Conservation (phyloP, 2,329 filamentous ascomycete genomes). For the Exophiala aquamarina region DNA sequence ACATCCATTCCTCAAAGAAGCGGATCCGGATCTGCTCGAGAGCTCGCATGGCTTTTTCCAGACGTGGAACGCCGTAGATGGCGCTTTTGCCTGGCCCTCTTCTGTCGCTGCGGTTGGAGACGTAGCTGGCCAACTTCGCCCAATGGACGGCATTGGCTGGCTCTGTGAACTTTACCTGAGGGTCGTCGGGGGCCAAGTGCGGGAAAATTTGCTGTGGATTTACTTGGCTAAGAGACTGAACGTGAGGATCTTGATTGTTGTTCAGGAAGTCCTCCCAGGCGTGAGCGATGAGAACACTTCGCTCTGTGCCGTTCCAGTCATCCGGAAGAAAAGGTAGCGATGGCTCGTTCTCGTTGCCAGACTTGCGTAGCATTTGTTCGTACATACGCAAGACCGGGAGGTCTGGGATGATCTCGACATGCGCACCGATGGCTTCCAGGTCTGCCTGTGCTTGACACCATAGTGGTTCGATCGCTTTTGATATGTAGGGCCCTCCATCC, state of each 20-base stretch:
- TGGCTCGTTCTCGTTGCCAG: neutral
- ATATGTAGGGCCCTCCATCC: slow-evolving; percentile 10
- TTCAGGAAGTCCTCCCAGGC: slow-evolving; percentile 54
- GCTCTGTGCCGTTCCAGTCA: slow-evolving; percentile 49
- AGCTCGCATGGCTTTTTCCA: slow-evolving; percentile 9
- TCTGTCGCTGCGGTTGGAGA: neutral
- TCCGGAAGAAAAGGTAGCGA: slow-evolving; percentile 43
- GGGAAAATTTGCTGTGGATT: slow-evolving; percentile 45
- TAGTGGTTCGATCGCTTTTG: slow-evolving; percentile 18
- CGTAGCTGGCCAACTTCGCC: slow-evolving; percentile 11
- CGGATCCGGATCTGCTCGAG: slow-evolving; percentile 16
- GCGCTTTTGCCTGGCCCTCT: slow-evolving; percentile 1
- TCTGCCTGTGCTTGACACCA: slow-evolving; percentile 32
- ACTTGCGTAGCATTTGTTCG: slow-evolving; percentile 5
- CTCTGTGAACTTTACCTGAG: slow-evolving; percentile 17
- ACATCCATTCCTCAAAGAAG: slow-evolving; percentile 49
- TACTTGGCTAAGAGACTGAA: slow-evolving; percentile 40
- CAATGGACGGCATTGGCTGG: slow-evolving; percentile 18
- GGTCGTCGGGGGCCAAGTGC: slow-evolving; percentile 13
- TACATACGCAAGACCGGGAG: slow-evolving; percentile 36
- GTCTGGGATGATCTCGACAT: slow-evolving; percentile 31
- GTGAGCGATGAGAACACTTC: slow-evolving; percentile 50
- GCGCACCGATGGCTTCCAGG: slow-evolving; percentile 35
- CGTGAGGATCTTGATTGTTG: slow-evolving; percentile 41
- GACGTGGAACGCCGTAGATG: slow-evolving; percentile 13